A percentile compares a stretch with the other conserved stretches of the same genome.
Conservation (phyloP, 306 rosid species). For the Erythrophleum fordii region DNA sequence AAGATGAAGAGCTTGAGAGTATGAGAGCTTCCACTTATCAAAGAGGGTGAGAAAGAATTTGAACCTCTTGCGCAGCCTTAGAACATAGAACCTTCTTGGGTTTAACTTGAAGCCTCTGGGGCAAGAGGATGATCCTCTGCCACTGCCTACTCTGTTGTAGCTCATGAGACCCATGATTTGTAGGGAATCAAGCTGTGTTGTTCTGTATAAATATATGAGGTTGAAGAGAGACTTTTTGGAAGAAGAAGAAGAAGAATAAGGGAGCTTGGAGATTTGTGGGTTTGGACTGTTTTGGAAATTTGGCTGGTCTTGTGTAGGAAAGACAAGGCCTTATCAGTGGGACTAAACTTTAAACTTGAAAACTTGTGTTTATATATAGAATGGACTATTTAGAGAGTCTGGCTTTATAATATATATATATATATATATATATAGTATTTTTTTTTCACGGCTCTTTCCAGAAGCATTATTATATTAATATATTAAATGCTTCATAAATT, state of each 20-base stretch:
- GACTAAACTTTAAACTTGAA: constrained; percentile 22
- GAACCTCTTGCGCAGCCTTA: constrained; percentile 54
- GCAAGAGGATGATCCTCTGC: constrained; percentile 26
- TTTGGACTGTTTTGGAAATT: constrained; percentile 22
- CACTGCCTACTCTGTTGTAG: constrained; percentile 53
- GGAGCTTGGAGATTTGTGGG: constrained; percentile 36
- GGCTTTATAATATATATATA: too few species aligned
- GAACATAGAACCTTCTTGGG: constrained; percentile 48
- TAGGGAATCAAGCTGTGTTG: constrained; percentile 1
- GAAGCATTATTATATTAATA: too few species aligned
- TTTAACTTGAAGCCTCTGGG: constrained; percentile 60
- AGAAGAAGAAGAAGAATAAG: constrained; percentile 33
- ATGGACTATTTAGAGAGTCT: not conserved
- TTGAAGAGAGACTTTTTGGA: constrained; percentile 47
- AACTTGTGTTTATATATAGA: constrained; percentile 25
- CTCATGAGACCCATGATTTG: constrained; percentile 49
- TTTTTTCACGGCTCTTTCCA: too few species aligned
- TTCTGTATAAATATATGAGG: constrained; percentile 1
- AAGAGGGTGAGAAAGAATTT: constrained; percentile 53
- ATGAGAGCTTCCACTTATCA: constrained; percentile 47
- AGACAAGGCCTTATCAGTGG: constrained; percentile 33
- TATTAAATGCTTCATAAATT: too few species aligned
- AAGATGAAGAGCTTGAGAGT: constrained; percentile 44
- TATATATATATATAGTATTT: too few species aligned
- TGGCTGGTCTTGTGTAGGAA: constrained; percentile 34